Percentiles rank a stretch among this genome's conserved stretches.
Conservation (phyloP, 441 rosid species). For the Erodium trifolium region DNA sequence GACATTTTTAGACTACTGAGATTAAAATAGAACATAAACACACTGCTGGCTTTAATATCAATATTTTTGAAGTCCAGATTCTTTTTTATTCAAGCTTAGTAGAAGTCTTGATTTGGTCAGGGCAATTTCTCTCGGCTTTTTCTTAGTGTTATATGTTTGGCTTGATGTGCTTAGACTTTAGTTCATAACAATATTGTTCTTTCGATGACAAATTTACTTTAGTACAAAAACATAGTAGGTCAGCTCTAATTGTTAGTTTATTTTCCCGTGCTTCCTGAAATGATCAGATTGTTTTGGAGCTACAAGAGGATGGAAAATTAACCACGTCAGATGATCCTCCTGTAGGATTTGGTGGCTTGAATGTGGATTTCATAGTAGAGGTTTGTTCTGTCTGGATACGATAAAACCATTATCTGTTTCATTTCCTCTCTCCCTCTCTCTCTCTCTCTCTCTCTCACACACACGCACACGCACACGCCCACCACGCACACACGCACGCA, state of each 20-base stretch:
- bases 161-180: not conserved
- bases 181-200: not conserved
- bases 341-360: slow-evolving; percentile 58
- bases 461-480: no score
- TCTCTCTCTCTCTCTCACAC: no score
- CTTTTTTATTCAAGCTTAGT: not conserved
- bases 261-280: not conserved
- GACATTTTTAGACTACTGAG: not conserved
- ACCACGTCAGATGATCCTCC: slow-evolving; percentile 85
- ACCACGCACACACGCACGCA: no score
- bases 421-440: not conserved
- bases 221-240: not conserved
- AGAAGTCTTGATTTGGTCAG: not conserved
- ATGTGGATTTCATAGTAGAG: slow-evolving; percentile 49
- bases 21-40: not conserved
- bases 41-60: not conserved
- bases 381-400: slow-evolving; percentile 28
- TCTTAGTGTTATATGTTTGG: not conserved
- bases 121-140: not conserved
- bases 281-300: slow-evolving; percentile 72
- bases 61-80: not conserved
- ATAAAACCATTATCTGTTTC: not conserved
- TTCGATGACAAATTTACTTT: not conserved
- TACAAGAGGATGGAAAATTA: slow-evolving; percentile 68
- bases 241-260: not conserved